Evolutionary conservation across 257 asterid genomes (phyloP).

Genomic region (Nicotiana tomentosiformis): DNA sequence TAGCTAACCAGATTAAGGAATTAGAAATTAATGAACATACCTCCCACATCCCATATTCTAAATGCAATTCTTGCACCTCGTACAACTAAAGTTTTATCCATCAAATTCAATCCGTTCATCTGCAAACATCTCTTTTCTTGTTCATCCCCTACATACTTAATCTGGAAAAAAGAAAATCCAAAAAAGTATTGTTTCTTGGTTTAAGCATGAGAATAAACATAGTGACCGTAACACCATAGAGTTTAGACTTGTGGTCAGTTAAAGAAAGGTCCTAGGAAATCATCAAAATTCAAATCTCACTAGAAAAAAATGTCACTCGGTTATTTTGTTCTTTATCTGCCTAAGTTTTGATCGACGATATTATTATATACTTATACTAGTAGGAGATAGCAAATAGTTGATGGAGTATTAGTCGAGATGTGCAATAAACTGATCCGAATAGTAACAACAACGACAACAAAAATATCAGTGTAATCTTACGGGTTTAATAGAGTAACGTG

Average conservation of each 20-base stretch:
- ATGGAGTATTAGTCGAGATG: too few species aligned
- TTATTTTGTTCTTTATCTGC: too few species aligned
- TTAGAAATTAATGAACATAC: slow-evolving; percentile 23
- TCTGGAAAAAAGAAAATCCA: slow-evolving; percentile 20
- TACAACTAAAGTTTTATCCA: slow-evolving; percentile 62
- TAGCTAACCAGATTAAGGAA: background rate
- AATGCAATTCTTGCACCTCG: slow-evolving; percentile 76
- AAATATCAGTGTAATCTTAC: too few species aligned
- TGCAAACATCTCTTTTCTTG: slow-evolving; percentile 57
- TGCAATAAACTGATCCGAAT: too few species aligned
- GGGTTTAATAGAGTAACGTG: too few species aligned
- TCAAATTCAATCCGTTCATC: slow-evolving; percentile 71
- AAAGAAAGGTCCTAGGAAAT: background rate
- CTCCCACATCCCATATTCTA: slow-evolving; percentile 91
- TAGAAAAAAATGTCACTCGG: background rate
- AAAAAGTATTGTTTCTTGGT: background rate
- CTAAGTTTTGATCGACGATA: too few species aligned
- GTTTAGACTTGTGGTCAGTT: background rate
- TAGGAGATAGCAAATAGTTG: too few species aligned
- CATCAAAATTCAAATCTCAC: background rate
- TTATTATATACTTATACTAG: too few species aligned
- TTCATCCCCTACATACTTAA: slow-evolving; percentile 79
- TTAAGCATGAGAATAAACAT: background rate
- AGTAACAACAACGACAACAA: too few species aligned
- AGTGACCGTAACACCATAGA: background rate